A percentile compares a stretch with the other conserved stretches of the same genome.
Conservation (phyloP, 176 grass and related monocot species). For the Oropetium thomaeum region DNA sequence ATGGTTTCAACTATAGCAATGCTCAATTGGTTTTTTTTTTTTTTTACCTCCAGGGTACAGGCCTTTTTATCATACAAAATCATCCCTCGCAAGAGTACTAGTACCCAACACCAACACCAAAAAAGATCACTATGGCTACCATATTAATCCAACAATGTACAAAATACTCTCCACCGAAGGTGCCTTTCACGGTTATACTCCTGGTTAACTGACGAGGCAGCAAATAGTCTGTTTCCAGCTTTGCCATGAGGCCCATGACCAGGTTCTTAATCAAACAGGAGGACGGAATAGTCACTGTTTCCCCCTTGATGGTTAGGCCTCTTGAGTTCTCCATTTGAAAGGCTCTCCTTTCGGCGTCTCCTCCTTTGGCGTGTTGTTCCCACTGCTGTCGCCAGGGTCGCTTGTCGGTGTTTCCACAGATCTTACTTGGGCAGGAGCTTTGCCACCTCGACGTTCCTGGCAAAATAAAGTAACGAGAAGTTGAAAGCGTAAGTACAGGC, state of each 20-base stretch:
- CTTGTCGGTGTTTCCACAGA: conserved; percentile 35
- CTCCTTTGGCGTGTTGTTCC: conserved; percentile 46
- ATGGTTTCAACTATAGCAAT: conserved; percentile 22
- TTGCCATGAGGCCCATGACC: neutral
- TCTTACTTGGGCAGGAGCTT: conserved; percentile 53
- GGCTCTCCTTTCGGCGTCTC: conserved; percentile 40
- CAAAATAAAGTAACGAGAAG: neutral
- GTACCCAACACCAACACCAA: conserved; percentile 26
- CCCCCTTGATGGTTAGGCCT: conserved; percentile 27
- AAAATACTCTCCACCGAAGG: conserved; percentile 29
- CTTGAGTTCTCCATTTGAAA: conserved; percentile 59
- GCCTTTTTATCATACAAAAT: conserved; percentile 45
- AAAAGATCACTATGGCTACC: conserved; percentile 51
- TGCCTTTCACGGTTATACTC: neutral
- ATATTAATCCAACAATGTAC: conserved; percentile 55
- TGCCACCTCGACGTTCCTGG: conserved; percentile 65
- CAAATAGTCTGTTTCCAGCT: conserved; percentile 20
- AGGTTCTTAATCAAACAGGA: conserved; percentile 10
- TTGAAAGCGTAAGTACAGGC: neutral
- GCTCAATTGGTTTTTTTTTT: conserved; percentile 15
- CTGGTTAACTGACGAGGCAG: neutral
- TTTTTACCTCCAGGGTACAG: conserved; percentile 20
- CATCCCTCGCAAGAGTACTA: conserved; percentile 36
- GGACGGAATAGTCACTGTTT: neutral
- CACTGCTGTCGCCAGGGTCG: conserved; percentile 56